Evolutionary conservation across 129 eudicot species (phyloP).

Genomic region (Pulicaria dysenterica): DNA sequence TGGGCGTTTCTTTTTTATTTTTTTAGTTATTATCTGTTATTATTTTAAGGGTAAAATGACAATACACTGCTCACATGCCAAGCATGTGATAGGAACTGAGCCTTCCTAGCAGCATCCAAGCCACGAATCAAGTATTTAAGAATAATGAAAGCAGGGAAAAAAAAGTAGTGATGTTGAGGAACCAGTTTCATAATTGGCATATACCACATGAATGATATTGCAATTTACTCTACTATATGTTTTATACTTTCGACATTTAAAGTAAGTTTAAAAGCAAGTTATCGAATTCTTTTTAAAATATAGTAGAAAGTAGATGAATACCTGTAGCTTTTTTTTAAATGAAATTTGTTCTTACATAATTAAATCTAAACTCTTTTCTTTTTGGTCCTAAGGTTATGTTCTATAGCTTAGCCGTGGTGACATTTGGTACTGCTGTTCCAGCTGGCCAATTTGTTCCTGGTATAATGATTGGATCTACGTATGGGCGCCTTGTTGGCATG

Average conservation of each 20-base stretch:
- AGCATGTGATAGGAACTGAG: too few relatives aligned
- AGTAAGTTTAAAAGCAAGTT: background rate
- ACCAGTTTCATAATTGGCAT: too few relatives aligned
- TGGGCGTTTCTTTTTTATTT: too few relatives aligned
- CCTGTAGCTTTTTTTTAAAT: background rate
- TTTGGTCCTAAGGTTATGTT: constrained; percentile 74
- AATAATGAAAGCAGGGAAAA: too few relatives aligned
- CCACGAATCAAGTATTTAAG: too few relatives aligned
- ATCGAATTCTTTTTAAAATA: background rate
- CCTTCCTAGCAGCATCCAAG: too few relatives aligned
- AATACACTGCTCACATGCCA: too few relatives aligned
- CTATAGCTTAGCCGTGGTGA: constrained; percentile 87
- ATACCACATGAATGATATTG: too few relatives aligned
- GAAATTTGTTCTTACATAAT: background rate
- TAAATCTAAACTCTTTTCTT: background rate
- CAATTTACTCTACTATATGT: background rate
- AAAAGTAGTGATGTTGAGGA: too few relatives aligned
- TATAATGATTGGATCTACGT: constrained; percentile 97
- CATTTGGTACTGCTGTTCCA: constrained; percentile 98
- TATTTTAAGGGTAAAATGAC: too few relatives aligned
- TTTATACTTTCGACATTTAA: background rate
- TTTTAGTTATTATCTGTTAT: too few relatives aligned
- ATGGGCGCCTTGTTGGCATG: constrained; percentile 99
- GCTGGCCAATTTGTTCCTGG: constrained; percentile 99
- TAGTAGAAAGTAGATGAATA: background rate